These are phyloP conservation scores for Talaromyces funiculosus DNA, from an alignment of 2,329 filamentous ascomycete species.

Conservation along the genomic window DNA sequence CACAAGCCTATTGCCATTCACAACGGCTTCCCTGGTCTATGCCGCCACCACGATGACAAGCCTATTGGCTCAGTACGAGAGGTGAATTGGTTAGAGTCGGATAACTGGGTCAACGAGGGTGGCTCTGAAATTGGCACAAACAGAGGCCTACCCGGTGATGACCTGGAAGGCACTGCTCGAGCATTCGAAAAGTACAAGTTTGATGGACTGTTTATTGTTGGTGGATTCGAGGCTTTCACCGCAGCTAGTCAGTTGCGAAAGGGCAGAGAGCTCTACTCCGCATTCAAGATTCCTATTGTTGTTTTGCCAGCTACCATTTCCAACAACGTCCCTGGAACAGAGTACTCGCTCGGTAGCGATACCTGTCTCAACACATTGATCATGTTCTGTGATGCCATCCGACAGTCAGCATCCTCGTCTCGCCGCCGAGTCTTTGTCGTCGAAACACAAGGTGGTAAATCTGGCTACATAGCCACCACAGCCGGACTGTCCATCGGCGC, in stretches of 20 bases:
- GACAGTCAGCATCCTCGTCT: constrained; percentile 91
- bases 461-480: constrained; percentile 87
- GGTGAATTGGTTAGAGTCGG: constrained; percentile 89
- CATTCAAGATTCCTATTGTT: constrained; percentile 86
- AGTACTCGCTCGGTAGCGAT: constrained; percentile 94
- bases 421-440: constrained; percentile 94
- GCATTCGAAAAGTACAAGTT: constrained; percentile 83
- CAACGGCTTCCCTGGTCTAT: constrained; percentile 93
- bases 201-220: constrained; percentile 84
- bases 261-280: constrained; percentile 69
- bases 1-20: constrained; percentile 90
- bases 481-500: constrained; percentile 89
- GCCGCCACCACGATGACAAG: constrained; percentile 79
- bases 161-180: constrained; percentile 74
- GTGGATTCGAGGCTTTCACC: constrained; percentile 95
- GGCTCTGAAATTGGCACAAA: constrained; percentile 98
- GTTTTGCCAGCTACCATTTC: constrained; percentile 94
- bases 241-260: constrained; percentile 80
- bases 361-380: constrained; percentile 95
- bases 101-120: constrained; percentile 91
- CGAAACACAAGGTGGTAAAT: constrained; percentile 92
- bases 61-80: constrained; percentile 77
- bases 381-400: constrained; percentile 93
- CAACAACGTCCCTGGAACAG: constrained; percentile 96
- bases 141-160: constrained; percentile 81